These are phyloP conservation scores for Malus domestica DNA, from an alignment of 306 rosid genomes.

Conservation along the genomic window DNA sequence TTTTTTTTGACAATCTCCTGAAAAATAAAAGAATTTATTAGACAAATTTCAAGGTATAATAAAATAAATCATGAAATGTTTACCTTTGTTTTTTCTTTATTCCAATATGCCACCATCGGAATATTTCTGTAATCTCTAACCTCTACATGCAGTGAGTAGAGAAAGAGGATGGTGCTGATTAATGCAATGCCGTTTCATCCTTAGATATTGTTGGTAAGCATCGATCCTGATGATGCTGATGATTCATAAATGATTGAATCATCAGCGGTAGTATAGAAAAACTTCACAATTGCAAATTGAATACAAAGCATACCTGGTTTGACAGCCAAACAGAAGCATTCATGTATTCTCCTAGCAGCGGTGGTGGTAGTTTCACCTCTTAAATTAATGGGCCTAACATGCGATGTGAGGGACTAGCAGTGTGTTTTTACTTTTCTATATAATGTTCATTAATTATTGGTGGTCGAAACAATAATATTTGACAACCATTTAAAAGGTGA, in stretches of 20 bases:
- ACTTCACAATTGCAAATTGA: not conserved
- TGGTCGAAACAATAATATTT: not conserved
- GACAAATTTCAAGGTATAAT: too few relatives aligned
- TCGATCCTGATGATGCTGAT: too few relatives aligned
- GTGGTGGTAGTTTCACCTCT: slow-evolving; percentile 29
- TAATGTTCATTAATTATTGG: not conserved
- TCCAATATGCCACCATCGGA: too few relatives aligned
- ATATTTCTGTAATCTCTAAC: too few relatives aligned
- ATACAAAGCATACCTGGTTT: not conserved
- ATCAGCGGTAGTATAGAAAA: not conserved
- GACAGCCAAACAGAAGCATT: not conserved
- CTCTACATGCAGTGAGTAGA: not conserved
- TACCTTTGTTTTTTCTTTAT: too few relatives aligned
- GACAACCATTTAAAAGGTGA: not conserved
- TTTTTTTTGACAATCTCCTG: too few relatives aligned
- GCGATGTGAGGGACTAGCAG: not conserved
- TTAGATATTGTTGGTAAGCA: not conserved
- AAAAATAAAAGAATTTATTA: too few relatives aligned
- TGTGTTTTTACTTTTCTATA: not conserved
- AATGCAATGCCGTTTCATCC: not conserved
- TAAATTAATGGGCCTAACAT: slow-evolving; percentile 19
- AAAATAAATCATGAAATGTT: too few relatives aligned
- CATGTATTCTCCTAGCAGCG: not conserved
- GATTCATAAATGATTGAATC: not conserved
- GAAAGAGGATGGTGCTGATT: not conserved